These are phyloP conservation scores for Massariosphaeria phaeospora DNA, from an alignment of 495 filamentous ascomycete species.

Conservation along the genomic window DNA sequence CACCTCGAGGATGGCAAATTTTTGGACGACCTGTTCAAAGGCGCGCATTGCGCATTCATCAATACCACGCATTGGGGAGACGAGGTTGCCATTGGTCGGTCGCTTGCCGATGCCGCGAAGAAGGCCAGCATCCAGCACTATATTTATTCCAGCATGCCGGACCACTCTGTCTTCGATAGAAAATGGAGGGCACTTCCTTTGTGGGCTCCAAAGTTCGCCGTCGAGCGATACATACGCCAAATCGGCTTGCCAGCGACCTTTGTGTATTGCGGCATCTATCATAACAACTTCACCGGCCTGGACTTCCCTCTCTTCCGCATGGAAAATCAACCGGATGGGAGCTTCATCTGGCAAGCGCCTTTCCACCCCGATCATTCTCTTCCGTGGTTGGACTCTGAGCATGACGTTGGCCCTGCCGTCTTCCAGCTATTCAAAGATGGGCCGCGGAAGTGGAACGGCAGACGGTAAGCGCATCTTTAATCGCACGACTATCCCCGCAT, in stretches of 20 bases:
- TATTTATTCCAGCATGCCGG: constrained; percentile 94
- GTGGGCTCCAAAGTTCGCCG: constrained; percentile 85
- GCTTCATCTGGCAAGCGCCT: constrained; percentile 89
- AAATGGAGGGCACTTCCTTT: constrained; percentile 77
- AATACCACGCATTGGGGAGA: constrained; percentile 98
- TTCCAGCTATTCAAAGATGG: constrained; percentile 96
- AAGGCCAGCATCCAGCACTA: constrained; percentile 80
- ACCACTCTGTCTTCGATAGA: constrained; percentile 71
- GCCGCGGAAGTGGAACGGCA: constrained; percentile 72
- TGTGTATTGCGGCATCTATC: constrained; percentile 94
- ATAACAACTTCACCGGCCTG: constrained; percentile 96
- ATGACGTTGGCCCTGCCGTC: constrained; percentile 91
- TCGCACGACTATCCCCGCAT: constrained; percentile 14
- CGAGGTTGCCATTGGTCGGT: constrained; percentile 80
- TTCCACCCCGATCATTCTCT: constrained; percentile 83
- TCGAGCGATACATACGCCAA: constrained; percentile 85
- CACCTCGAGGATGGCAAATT: constrained; percentile 69
- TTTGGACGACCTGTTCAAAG: constrained; percentile 72
- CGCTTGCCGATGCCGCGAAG: constrained; percentile 85
- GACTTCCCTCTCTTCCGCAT: constrained; percentile 92
- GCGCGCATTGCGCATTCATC: constrained; percentile 86
- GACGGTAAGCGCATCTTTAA: constrained; percentile 53
- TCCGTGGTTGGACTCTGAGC: constrained; percentile 97
- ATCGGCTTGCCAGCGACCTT: constrained; percentile 83
- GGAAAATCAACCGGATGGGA: constrained; percentile 74